Evolutionary conservation across 2,329 filamentous ascomycete species (phyloP).

Genomic region (Ophiostoma sp.): DNA sequence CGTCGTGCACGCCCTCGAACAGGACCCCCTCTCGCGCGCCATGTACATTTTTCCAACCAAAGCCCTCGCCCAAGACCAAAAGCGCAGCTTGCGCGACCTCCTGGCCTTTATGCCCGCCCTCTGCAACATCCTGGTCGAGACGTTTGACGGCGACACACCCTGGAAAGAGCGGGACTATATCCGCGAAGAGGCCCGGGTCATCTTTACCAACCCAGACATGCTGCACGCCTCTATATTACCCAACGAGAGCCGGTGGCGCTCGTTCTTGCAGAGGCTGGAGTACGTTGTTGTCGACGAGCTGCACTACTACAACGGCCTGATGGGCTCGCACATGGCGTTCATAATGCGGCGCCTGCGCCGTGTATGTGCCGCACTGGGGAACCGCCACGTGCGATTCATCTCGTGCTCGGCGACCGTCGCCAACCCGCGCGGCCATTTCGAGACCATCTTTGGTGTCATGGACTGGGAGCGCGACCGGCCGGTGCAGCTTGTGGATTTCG

Average conservation of each 20-base stretch:
- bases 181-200: constrained; percentile 81
- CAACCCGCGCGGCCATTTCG: constrained; percentile 87
- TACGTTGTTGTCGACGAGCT: constrained; percentile 90
- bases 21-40: constrained; percentile 68
- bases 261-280: constrained; percentile 77
- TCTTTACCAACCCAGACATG: constrained; percentile 99
- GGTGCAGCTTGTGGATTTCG: constrained; percentile 77
- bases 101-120: constrained; percentile 73
- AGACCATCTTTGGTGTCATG: constrained; percentile 83
- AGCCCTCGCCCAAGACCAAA: constrained; percentile 90
- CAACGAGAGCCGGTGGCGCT: constrained; percentile 83
- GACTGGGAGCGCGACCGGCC: constrained; percentile 35
- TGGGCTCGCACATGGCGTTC: constrained; percentile 89
- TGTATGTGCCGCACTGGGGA: constrained; percentile 86
- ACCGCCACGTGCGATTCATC: constrained; percentile 78
- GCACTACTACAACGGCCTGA: constrained; percentile 92
- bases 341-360: constrained; percentile 86
- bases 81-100: constrained; percentile 78
- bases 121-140: constrained; percentile 74
- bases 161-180: constrained; percentile 73
- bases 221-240: constrained; percentile 89
- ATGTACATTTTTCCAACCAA: constrained; percentile 99
- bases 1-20: constrained; percentile 78
- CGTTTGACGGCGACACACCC: constrained; percentile 91
- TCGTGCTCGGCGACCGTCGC: constrained; percentile 95